These are phyloP conservation scores for Metschnikowia gelsemii DNA, from an alignment of 805 yeast genomes.

Conservation along the genomic window DNA sequence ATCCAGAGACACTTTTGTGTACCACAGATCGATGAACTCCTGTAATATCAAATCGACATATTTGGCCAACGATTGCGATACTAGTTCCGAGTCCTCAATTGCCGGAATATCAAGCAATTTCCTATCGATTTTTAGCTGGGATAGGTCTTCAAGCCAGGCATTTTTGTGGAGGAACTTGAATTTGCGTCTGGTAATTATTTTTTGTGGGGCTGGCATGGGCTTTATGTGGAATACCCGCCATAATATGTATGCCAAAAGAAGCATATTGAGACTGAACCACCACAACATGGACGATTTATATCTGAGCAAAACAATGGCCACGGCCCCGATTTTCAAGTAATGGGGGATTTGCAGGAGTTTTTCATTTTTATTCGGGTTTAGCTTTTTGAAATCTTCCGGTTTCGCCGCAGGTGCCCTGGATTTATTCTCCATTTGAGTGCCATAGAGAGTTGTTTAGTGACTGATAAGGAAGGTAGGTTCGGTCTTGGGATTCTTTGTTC, in stretches of 20 bases:
- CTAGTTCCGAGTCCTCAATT: conserved; percentile 20
- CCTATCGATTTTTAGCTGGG: background rate
- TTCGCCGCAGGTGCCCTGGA: conserved; percentile 6
- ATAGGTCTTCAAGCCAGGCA: background rate
- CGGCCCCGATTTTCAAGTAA: background rate
- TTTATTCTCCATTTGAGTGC: conserved; percentile 9
- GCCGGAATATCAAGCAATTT: background rate
- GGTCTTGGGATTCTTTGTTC: no score
- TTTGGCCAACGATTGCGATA: conserved; percentile 53
- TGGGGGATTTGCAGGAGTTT: background rate
- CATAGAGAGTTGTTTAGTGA: no score
- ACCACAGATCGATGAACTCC: conserved; percentile 63
- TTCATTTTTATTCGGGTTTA: background rate
- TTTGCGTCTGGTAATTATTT: background rate
- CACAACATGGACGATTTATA: conserved; percentile 1
- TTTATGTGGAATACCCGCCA: background rate
- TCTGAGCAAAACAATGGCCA: background rate
- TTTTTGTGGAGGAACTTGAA: conserved; percentile 1
- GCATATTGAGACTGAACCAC: conserved; percentile 2
- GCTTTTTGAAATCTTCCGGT: no score
- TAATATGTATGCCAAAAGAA: conserved; percentile 1
- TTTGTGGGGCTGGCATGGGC: background rate
- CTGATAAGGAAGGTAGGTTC: no score
- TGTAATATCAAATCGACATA: conserved; percentile 48
- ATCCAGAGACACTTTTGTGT: conserved; percentile 39